Base-by-base conservation (phyloP, 805 yeast species). In the Lipomyces orientalis region DNA sequence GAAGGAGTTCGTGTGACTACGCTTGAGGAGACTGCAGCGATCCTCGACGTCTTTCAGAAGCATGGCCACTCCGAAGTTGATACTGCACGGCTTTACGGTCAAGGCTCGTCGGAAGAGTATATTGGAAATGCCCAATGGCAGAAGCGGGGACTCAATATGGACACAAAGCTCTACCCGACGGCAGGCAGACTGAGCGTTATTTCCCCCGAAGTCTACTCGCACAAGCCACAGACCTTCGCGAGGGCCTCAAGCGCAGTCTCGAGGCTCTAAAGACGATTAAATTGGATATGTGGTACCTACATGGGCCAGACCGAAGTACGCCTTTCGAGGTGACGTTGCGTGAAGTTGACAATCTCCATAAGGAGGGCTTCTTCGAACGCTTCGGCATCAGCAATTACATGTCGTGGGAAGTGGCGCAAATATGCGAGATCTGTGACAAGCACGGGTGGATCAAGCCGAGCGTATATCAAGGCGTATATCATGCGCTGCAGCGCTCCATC, bases 371-470 rank as follows among this genome's bases (percentile, higher is more conserved):
- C 55, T 75, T 70, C 71, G 60, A 66, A 55, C 52, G 60, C 33
- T 73, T 74, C 52, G 77, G 76, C 19, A 34, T 75, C 10, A 74
- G 76, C 12, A 75, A 75, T 70, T 75, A 54, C 61, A 19, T 71
- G 1, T 67, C 74, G 2, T 65, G 56, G 19, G 75, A 71, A 10
- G 76, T 73, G 35, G 57, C 66, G 43, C 62, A 66, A 59, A 60
- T 75, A 31, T 3, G 51, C 29, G 60, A 58, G 5, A 58, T 35
- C 35, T 33, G 60, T 25, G 54, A 59, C n/a, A 54, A 54, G 31
- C 2, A 49, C 35, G 60, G 64, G 12, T 62, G 61, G 60, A 25
- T 62, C 35, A 56, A 49, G 10, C 64, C 64, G 3, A 33, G 52
- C 5, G 58, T 37, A 22, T 62, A 29, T 51, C 57, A 62, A 35